Base-by-base conservation (phyloP, 257 asterid species). In the Solanum gracilifrons region DNA sequence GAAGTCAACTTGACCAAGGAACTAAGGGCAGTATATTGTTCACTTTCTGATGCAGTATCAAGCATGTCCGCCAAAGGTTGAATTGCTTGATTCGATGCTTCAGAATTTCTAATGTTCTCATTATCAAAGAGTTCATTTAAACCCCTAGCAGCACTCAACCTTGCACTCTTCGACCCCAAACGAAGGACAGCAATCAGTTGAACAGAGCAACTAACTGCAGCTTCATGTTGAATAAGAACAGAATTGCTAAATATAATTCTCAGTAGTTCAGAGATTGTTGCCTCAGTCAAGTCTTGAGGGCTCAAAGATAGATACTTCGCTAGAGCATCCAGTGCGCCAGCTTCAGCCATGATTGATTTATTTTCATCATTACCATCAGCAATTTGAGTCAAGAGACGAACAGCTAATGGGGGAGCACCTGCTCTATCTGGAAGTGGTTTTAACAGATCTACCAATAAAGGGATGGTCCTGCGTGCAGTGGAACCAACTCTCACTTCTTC, bases 41-140 rank as follows among this genome's bases (percentile, higher is more conserved):
- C 99, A 62, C 90, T 84, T 86, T 89, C 94, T 15, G 91, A 91
- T 88, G 92, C 84, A 83, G 97, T 55, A 88, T 93, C 91, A 23
- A 96, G 94, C 98, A 96, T 94, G 74, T 93, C 95, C 23, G 91
- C 93, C 90, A 96, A 91, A 87, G 98, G 99, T 88, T 94, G 97
- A 89, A 93, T 87, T 73, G 99, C 99, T 74, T 96, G 96, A 72
- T 85, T 33, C 16, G 97, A 92, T 37, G 93, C 91, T 90, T 95
- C 99, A 88, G 93, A 95, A 87, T 92, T 90, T 90, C 96, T 91
- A 79, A 95, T 88, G 32, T 89, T 85, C 87, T 92, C 94, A n/a
- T 95, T 93, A 89, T 90, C 90, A 76, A 96, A 96, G 69, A 96
- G 96, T 84, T 93, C 95, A 77, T 74, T 88, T 69, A 96, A 92